Evolutionary conservation across 352 stramenopile species (phyloP), one percentile per base, ranked within the genome.

Genomic region (Phytophthora crassamura): DNA sequence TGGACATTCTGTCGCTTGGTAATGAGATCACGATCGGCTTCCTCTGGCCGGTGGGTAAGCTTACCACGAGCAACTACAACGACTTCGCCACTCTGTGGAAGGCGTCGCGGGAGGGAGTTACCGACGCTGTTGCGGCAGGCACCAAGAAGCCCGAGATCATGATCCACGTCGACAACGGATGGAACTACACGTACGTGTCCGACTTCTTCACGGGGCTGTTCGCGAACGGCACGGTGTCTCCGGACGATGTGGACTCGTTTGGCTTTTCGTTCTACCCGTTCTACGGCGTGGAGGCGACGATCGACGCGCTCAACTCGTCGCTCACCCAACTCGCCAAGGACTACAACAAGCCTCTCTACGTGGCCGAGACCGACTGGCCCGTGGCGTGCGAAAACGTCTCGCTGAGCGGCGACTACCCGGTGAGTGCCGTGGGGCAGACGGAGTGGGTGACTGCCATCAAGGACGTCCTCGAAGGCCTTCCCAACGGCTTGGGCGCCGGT

Each of bases 211-310:
- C 64, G 22, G 48, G 61, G 7, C 56, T 78, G 5, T 78, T 78
- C n/a, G 66, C 66, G 1, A 75, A 64, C 3, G 70, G 70, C 9
- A 73, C 59, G 0, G 70, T 78, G 52, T 57, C 46, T 0, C 63
- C 45, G 5, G 57, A 74, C 49, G 70, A 78, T 32, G 61, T 78
- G 12, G 70, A 75, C 25, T 34, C 53, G 11, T 62, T 78, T 22
- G 71, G 71, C 10, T 70, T 78, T 33, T 76, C 67, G 12, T 78
- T 78, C 58, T 78, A 76, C 54, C 71, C 67, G 39, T 75, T 69
- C 60, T 78, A 78, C 53, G 56, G 46, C 14, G 72, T 51, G 16
- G 49, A 67, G 12, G 67, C 71, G n/a, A 78, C 67, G 7, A 74
- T 78, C 35, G 49, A 58, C 7, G 59, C 63, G 8, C 64, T 78